Evolutionary conservation across 768 basidiomycete genomes (phyloP).

Genomic region (Suillus lakei): DNA sequence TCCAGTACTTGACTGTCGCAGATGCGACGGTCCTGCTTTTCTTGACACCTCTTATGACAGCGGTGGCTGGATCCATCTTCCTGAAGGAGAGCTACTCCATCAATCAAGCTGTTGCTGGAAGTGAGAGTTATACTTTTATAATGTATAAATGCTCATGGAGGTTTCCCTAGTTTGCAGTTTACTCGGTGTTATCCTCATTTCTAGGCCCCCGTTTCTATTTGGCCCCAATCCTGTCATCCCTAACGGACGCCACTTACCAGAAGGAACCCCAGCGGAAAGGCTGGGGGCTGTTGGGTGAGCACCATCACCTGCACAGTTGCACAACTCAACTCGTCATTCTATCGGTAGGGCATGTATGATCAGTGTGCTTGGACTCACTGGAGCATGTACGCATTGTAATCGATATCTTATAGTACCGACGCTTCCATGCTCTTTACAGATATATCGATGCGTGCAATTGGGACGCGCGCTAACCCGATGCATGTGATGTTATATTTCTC

Average conservation of each 20-base stretch:
- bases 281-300: no score
- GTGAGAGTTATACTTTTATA: slow-evolving; percentile 32
- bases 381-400: no score
- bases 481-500: no score
- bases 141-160: not conserved
- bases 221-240: no score
- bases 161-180: slow-evolving; percentile 59
- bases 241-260: slow-evolving; percentile 12
- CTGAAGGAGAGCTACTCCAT: slow-evolving; percentile 63
- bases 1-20: slow-evolving; percentile 75
- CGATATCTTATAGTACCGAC: no score
- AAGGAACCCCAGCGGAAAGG: slow-evolving; percentile 41
- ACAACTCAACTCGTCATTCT: no score
- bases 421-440: no score
- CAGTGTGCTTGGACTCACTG: no score
- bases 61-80: slow-evolving; percentile 62
- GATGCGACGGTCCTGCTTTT: slow-evolving; percentile 82
- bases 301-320: no score
- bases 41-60: slow-evolving; percentile 68
- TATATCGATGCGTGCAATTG: no score
- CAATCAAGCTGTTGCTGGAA: slow-evolving; percentile 59
- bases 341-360: no score
- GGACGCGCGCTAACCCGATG: no score
- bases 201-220: slow-evolving; percentile 77
- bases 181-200: slow-evolving; percentile 79